These are phyloP conservation scores for Russula sp. DNA, from an alignment of 768 basidiomycete genomes.

Conservation along the genomic window DNA sequence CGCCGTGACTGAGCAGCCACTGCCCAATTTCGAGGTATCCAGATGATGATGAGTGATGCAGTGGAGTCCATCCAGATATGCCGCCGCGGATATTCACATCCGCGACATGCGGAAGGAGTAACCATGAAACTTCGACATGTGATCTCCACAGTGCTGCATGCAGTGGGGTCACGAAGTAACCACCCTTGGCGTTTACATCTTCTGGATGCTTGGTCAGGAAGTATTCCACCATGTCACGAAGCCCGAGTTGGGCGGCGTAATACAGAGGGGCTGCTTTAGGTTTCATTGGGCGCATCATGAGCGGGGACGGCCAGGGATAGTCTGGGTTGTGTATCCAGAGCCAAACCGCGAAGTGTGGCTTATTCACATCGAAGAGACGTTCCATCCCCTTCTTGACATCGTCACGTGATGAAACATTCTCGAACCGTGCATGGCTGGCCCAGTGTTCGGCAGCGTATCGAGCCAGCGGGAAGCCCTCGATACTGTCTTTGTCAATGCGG, in stretches of 20 bases:
- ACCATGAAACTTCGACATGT: no score
- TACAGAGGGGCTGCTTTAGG: not conserved
- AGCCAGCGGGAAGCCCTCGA: not conserved
- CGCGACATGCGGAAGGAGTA: no score
- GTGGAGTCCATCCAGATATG: no score
- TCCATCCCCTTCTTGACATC: not conserved
- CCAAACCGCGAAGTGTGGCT: slow-evolving; percentile 1
- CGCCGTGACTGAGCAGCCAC: no score
- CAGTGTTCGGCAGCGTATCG: not conserved
- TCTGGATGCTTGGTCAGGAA: not conserved
- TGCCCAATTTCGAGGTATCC: no score
- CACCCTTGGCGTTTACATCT: not conserved
- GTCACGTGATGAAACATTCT: not conserved
- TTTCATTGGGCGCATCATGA: not conserved
- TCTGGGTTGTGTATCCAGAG: not conserved
- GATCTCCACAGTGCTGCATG: no score
- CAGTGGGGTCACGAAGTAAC: not conserved
- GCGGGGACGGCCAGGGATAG: not conserved
- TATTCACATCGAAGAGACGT: slow-evolving; percentile 1
- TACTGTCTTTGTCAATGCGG: not conserved
- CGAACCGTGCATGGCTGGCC: not conserved
- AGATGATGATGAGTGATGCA: no score
- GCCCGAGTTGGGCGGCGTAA: not conserved
- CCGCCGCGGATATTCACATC: no score
- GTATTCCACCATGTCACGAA: not conserved